Base-by-base conservation (phyloP, 495 filamentous ascomycete genomes). In the Poronia punctata region DNA sequence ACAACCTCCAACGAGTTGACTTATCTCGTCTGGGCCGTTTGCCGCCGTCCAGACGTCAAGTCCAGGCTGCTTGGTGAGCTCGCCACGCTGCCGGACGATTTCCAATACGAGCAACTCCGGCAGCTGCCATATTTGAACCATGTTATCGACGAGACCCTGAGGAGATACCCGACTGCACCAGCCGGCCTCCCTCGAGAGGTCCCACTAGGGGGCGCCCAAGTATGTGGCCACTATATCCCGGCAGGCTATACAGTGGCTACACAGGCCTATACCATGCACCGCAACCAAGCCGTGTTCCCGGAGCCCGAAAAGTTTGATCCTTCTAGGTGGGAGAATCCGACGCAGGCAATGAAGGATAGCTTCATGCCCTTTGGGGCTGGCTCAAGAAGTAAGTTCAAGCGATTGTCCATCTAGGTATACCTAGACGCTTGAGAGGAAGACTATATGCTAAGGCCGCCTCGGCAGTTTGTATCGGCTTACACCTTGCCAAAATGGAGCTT, bases 81-180 rank as follows among this genome's bases (percentile, higher is more conserved):
- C 5, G 37, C 41, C 1, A 29, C 18, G 3, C 37, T 76, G 1
- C 54, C 59, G 1, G 55, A 58, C 1, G 59, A 61, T 8, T 70
- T 68, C 40, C 57, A 24, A n/a, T 51, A 71, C 34, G 32, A 54
- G 1, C 52, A 59, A 4, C 31, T 68, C 1, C 56, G 64, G 26
- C 39, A 52, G 2, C 44, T 78, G 29, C 64, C 71, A 5, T 74
- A 70, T 39, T 43, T 78, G n/a, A 69, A 72, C 40, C 62, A 64
- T 15, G 60, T 71, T 11, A 71, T 79, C 44, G 64, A 70, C 18
- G 79, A 83, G 54, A 60, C 74, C 0, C 59, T 83, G 17, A 62
- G 76, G 1, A 50, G 76, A 10, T 62, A 73, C 36, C 61, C 74
- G 0, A 61, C 67, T 9, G 68, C 71, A 0, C 66, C 71, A 0